Percentiles rank a stretch among this genome's conserved stretches.
phyloP scores from a whole-genome alignment of 441 rosid species.

The Euphorbia corollata region DNA sequence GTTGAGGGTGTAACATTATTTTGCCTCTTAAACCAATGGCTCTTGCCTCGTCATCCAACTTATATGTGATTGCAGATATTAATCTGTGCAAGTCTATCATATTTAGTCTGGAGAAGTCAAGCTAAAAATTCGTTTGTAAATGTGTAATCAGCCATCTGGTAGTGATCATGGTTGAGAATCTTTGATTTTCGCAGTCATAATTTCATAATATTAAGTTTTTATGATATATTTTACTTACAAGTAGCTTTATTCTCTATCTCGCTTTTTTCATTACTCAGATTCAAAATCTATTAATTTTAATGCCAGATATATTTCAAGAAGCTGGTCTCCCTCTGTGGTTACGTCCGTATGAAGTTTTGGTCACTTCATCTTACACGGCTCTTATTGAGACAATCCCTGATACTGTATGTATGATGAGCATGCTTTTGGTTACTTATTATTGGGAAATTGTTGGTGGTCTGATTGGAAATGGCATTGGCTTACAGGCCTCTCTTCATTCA shows the following conservation, averaged over 20 bases:
- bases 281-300: conserved; percentile 20
- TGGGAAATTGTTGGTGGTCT: conserved; percentile 15
- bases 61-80: background rate
- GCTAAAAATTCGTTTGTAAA: background rate
- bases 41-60: background rate
- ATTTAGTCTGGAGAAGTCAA: background rate
- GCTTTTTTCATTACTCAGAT: background rate
- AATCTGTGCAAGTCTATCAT: background rate
- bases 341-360: conserved; percentile 89
- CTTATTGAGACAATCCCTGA: conserved; percentile 96
- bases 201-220: background rate
- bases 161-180: background rate
- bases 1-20: background rate
- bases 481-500: conserved; percentile 97
- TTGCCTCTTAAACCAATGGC: background rate
- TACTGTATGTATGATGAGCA: conserved; percentile 43
- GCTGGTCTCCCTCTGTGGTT: conserved; percentile 99
- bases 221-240: background rate
- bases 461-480: conserved; percentile 8
- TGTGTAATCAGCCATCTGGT: background rate
- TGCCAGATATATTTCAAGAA: conserved; percentile 92
- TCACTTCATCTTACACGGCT: conserved; percentile 97
- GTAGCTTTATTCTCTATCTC: background rate
- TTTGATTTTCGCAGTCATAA: background rate
- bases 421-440: conserved; percentile 13